Percentiles rank a stretch among this genome's conserved stretches.
phyloP scores from a whole-genome alignment of 177 flowering plant species.

The Vitis hybrid region DNA sequence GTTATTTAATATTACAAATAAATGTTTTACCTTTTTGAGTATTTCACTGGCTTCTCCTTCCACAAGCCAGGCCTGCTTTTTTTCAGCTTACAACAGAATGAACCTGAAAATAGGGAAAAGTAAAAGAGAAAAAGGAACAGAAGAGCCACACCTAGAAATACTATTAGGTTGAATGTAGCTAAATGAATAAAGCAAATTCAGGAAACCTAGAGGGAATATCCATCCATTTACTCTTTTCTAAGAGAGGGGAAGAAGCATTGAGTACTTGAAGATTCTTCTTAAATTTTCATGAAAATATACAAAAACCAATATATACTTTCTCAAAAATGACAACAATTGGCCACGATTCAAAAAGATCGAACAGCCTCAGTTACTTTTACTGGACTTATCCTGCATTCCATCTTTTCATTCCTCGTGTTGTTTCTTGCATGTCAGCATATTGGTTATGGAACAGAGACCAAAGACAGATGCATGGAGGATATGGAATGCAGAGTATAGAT shows the following conservation, averaged over 20 bases:
- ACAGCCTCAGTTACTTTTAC: conserved; percentile 16
- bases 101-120: conserved; percentile 3
- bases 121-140: neutral
- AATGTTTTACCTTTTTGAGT: neutral
- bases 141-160: neutral
- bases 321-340: conserved; percentile 30
- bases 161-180: conserved; percentile 7
- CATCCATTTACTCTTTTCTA: conserved; percentile 12
- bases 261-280: conserved; percentile 14
- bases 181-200: conserved; percentile 6
- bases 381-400: conserved; percentile 9
- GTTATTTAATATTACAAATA: conserved; percentile 1
- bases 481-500: conserved; percentile 13
- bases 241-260: conserved; percentile 4
- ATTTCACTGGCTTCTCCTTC: neutral
- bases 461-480: conserved; percentile 6
- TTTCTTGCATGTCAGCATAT: conserved; percentile 8
- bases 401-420: neutral
- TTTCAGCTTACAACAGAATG: conserved; percentile 6
- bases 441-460: conserved; percentile 14
- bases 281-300: conserved; percentile 25
- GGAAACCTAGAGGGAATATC: conserved; percentile 7
- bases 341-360: conserved; percentile 17
- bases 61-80: neutral
- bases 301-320: conserved; percentile 32